Base-by-base conservation (phyloP, 176 grass and related monocot species). In the Zoysia pacifica region DNA sequence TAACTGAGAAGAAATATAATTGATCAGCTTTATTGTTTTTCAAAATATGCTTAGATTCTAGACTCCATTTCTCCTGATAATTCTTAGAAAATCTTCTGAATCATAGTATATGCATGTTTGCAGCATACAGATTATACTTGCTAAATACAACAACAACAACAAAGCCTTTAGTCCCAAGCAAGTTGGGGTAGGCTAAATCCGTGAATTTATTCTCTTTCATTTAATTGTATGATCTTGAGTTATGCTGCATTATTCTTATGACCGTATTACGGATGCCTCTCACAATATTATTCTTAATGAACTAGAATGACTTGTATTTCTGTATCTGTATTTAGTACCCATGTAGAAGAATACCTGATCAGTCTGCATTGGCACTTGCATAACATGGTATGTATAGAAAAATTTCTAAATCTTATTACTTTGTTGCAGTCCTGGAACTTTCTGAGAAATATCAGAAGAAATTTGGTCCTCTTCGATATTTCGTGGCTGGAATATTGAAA, bases 371-470 rank as follows among this genome's bases (percentile, higher is more conserved):
- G 48, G 58, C n/a, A 48, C 18, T 19, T 12, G 40, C 77, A 15
- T 61, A 70, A 67, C 14, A 1, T 56, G 11, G 37, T 43, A 10
- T 13, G 65, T 12, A 20, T 10, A 72, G 36, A 45, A 55, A 71
- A 78, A 16, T 4, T 67, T 58, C 18, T 58, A 58, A 9, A 7
- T 82, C 19, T 76, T 79, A 9, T 41, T 62, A 45, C 41, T 90
- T 88, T 83, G 20, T n/a, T 90, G 79, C 86, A 99, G 93, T 99
- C 73, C 79, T 99, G 62, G 97, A 93, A 79, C 90, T 99, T 84
- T 99, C 97, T 45, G 93, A 96, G 69, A 99, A 91, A 83, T 99
- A 96, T 82, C 97, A 99, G 74, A 96, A 96, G 73, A 87, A 73
- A 89, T 99, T 91, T 58, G 93, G 96, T 14, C 96, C 96, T 48